Conservation (phyloP, 352 stramenopile species). For the Phytophthora tubulina region DNA sequence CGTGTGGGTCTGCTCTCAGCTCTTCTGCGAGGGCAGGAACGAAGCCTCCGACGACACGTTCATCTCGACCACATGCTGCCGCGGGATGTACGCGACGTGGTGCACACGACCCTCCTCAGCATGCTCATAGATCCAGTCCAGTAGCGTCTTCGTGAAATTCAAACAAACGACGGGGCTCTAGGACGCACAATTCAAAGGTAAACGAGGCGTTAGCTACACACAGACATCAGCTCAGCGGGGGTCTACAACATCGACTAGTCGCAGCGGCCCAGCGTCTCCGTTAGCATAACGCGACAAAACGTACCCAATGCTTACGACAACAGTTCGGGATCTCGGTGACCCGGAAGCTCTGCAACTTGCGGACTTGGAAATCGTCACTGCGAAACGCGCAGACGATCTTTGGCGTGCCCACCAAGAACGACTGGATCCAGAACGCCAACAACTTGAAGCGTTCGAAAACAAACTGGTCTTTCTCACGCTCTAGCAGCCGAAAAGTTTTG, state of each 20-base stretch:
- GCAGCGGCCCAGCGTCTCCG: not conserved
- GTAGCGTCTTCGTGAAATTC: slow-evolving; percentile 68
- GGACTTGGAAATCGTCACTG: slow-evolving; percentile 63
- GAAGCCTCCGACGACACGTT: slow-evolving; percentile 26
- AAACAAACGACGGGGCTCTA: slow-evolving; percentile 69
- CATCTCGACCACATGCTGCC: slow-evolving; percentile 63
- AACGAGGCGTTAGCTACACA: slow-evolving; percentile 29
- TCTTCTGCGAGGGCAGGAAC: slow-evolving; percentile 42
- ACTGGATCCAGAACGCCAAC: slow-evolving; percentile 89
- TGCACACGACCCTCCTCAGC: slow-evolving; percentile 54
- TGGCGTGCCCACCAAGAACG: slow-evolving; percentile 75
- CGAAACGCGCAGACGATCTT: slow-evolving; percentile 82
- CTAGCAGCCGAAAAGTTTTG: slow-evolving; percentile 72
- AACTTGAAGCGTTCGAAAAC: slow-evolving; percentile 85
- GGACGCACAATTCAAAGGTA: slow-evolving; percentile 28
- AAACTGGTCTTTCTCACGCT: slow-evolving; percentile 71
- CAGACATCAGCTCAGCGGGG: slow-evolving; percentile 8
- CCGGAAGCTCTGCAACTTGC: slow-evolving; percentile 73
- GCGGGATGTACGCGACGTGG: slow-evolving; percentile 59
- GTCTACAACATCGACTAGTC: slow-evolving; percentile 25
- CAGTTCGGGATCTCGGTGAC: slow-evolving; percentile 73
- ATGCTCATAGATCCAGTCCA: slow-evolving; percentile 68
- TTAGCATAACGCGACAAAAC: slow-evolving; percentile 14
- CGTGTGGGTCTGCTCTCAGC: slow-evolving; percentile 2
- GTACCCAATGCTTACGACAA: slow-evolving; percentile 79